Evolutionary conservation across 345 rosid species (phyloP).

Genomic region (Euphorbia tirucalli): DNA sequence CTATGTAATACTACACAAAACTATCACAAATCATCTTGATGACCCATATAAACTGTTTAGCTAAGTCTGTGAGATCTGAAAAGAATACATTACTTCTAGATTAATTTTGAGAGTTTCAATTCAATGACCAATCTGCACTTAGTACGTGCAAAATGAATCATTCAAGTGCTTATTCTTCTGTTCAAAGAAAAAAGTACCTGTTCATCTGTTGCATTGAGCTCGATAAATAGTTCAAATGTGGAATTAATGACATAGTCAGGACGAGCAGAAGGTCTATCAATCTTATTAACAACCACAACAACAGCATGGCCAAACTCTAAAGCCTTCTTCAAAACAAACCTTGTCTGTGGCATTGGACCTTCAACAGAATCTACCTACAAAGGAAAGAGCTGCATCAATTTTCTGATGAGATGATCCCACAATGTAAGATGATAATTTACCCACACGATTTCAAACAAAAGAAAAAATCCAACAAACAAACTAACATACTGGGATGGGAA

Average conservation of each 20-base stretch:
- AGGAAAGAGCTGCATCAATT: slow-evolving; percentile 9
- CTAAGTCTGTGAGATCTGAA: not conserved
- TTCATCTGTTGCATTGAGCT: slow-evolving; percentile 93
- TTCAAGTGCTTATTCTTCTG: slow-evolving; percentile 80
- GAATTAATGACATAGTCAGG: slow-evolving; percentile 90
- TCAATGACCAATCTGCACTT: not conserved
- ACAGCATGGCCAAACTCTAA: slow-evolving; percentile 94
- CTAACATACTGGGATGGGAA: not conserved
- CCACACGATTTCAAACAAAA: not conserved
- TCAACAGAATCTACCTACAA: slow-evolving; percentile 95
- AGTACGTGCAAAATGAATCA: not conserved
- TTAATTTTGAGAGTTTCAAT: not conserved
- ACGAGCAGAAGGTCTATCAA: slow-evolving; percentile 94
- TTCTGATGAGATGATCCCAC: not conserved
- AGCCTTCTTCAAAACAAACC: slow-evolving; percentile 96
- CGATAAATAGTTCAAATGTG: slow-evolving; percentile 95
- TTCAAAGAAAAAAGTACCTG: slow-evolving; percentile 50
- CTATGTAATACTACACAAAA: not conserved
- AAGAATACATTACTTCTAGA: not conserved
- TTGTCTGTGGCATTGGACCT: slow-evolving; percentile 99
- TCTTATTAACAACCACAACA: slow-evolving; percentile 95
- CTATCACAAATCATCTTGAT: slow-evolving; percentile 2
- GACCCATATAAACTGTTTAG: not conserved
- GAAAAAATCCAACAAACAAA: no score
- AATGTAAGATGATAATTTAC: not conserved